Conservation (phyloP, 768 basidiomycete species). For the Kwoniella botswanensis region DNA sequence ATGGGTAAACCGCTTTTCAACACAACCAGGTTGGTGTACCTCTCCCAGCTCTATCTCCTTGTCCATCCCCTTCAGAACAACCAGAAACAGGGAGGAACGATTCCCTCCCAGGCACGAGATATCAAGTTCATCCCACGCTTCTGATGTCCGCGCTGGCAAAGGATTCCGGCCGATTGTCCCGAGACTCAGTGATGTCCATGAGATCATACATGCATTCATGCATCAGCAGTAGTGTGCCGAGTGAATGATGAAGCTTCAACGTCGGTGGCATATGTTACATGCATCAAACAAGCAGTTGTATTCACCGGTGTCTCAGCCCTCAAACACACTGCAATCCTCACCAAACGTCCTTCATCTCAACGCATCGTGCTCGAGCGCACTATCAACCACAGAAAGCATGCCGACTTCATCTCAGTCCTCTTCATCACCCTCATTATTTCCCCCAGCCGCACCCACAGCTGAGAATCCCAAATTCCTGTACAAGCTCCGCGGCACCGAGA, state of each 20-base stretch:
- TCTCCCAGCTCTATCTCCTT: neutral
- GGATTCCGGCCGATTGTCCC: neutral
- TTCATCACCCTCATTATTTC: neutral
- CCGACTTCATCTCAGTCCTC: neutral
- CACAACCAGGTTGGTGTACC: neutral
- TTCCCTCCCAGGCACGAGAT: neutral
- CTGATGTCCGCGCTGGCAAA: neutral
- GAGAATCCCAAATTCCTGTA: neutral
- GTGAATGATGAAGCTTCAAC: neutral
- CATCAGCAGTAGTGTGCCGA: neutral
- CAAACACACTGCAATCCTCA: neutral
- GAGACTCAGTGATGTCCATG: neutral
- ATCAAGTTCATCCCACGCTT: neutral
- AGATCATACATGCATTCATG: neutral
- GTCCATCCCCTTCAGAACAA: neutral
- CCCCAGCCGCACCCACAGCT: neutral
- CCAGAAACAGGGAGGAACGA: too few species aligned
- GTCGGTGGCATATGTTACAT: neutral
- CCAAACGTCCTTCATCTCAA: neutral
- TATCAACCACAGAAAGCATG: neutral
- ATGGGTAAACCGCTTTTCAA: constrained; percentile 7
- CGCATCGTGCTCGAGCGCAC: neutral
- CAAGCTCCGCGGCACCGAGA: neutral
- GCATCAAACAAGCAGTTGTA: neutral
- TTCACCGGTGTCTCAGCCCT: neutral